These are phyloP conservation scores for Pythium brassicae DNA, from an alignment of 352 stramenopile species.

Conservation along the genomic window DNA sequence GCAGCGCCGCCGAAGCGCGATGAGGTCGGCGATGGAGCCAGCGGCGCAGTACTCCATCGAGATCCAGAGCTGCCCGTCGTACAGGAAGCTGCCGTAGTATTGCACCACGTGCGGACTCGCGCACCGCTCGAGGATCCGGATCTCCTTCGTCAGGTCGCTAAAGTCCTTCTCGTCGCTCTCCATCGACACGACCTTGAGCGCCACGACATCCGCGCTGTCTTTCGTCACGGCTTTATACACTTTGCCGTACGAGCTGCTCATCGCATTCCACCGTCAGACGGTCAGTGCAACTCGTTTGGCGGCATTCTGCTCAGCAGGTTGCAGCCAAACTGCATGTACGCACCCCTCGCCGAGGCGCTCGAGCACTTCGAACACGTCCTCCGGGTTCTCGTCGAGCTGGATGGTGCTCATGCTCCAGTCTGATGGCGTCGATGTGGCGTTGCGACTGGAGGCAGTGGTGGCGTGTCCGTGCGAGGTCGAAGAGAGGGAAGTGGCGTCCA, in stretches of 20 bases:
- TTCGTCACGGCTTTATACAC: constrained; percentile 80
- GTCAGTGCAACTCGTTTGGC: no score
- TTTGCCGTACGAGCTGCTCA: constrained; percentile 64
- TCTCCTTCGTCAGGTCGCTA: constrained; percentile 78
- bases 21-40: constrained; percentile 79
- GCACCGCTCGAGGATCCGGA: constrained; percentile 79
- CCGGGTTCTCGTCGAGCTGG: constrained; percentile 59
- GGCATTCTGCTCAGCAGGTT: no score
- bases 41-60: constrained; percentile 88
- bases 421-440: background rate
- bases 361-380: constrained; percentile 71
- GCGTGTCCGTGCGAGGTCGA: background rate
- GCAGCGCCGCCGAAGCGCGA: constrained; percentile 43
- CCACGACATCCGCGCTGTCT: constrained; percentile 54
- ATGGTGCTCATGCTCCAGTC: constrained; percentile 47
- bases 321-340: background rate
- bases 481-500: background rate
- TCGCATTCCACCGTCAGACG: background rate
- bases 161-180: constrained; percentile 66
- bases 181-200: constrained; percentile 83
- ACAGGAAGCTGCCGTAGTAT: constrained; percentile 81
- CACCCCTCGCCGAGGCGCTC: constrained; percentile 72
- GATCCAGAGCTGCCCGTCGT: constrained; percentile 78
- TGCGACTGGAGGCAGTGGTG: background rate
- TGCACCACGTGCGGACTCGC: constrained; percentile 80